Percentiles rank a stretch among this genome's conserved stretches.
These are phyloP conservation scores for Taiwanofungus camphoratus DNA, from an alignment of 1,284 basidiomycete genomes.

Conservation along the genomic window DNA sequence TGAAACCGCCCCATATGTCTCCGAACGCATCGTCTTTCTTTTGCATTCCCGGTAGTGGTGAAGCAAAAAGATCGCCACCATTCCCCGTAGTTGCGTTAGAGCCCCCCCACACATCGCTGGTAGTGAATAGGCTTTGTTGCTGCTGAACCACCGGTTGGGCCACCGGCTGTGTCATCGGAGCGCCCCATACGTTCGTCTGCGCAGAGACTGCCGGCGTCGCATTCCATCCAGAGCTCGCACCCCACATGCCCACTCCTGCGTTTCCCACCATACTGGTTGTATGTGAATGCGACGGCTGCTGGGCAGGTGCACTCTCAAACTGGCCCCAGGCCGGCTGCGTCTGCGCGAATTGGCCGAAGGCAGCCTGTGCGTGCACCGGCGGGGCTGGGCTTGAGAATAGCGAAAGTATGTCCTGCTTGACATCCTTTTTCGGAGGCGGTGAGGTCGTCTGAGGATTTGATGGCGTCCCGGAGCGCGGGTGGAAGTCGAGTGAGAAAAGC, in stretches of 20 bases:
- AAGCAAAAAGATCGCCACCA: slow-evolving; percentile 31
- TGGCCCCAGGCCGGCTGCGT: slow-evolving; percentile 22
- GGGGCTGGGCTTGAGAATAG: slow-evolving; percentile 59
- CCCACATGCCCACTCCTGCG: slow-evolving; percentile 57
- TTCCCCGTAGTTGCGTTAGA: slow-evolving; percentile 18
- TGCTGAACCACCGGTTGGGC: slow-evolving; percentile 16
- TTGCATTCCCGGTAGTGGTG: slow-evolving; percentile 27
- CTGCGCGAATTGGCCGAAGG: slow-evolving; percentile 21
- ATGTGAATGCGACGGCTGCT: slow-evolving; percentile 17
- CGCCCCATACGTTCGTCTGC: slow-evolving; percentile 39
- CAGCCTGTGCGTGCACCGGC: slow-evolving; percentile 22
- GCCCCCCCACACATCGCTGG: slow-evolving; percentile 54
- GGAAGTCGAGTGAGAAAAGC: slow-evolving; percentile 85
- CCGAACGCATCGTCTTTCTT: slow-evolving; percentile 79
- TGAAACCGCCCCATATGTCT: slow-evolving; percentile 77
- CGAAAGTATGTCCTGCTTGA: slow-evolving; percentile 84
- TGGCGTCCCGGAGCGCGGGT: slow-evolving; percentile 41
- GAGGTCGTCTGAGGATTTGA: slow-evolving; percentile 24
- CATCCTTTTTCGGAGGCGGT: slow-evolving; percentile 53
- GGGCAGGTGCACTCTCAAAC: slow-evolving; percentile 17
- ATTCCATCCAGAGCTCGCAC: slow-evolving; percentile 58
- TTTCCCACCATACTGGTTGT: slow-evolving; percentile 52
- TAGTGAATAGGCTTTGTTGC: slow-evolving; percentile 33
- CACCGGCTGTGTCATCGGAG: slow-evolving; percentile 20
- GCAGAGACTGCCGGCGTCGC: slow-evolving; percentile 22